Base-by-base conservation (phyloP, 129 eudicot species). In the Gnaphalium uliginosum region DNA sequence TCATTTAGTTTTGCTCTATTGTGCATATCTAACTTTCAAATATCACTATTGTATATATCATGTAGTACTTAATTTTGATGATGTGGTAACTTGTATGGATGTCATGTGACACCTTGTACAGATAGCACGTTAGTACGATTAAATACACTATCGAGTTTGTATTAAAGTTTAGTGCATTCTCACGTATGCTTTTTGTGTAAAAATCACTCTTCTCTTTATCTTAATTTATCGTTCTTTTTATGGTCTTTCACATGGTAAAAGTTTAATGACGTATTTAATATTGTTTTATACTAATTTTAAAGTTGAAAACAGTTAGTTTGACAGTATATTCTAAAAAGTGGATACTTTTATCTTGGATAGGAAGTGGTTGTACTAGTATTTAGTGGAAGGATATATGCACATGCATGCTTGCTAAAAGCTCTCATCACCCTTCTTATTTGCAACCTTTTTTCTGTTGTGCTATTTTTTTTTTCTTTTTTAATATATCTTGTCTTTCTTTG, bases 321-420 rank as follows among this genome's bases (percentile, higher is more conserved):
- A 68, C 81, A 68, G 39, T 8, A 46, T 21, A 39, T 37, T 24
- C 67, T 68, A 17, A 21, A 41, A 77, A 68, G 75, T 68, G 50
- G 69, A 25, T 67, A 56, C 74, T 61, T 60, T 41, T 17, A 23
- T 53, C 11, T 9, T 27, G 15, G 41, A 15, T 27, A 43, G 62
- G 62, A 56, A 27, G 14, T 26, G 79, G 26, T 29, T 54, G n/a
- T 27, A n/a, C 33, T 74, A 50, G 46, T 62, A 26, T 21, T 77
- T 77, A 33, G 65, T 77, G 71, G 69, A 51, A 66, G 71, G 60
- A 73, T 69, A 66, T 74, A 69, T 46, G 68, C 75, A 67, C 43
- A n/a, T n/a, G 43, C 80, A 58, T 71, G 74, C 71, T 56, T 77
- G 60, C 67, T 54, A 27, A 53, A 63, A 71, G 68, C 73, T 33